Base-by-base conservation (phyloP, 2,329 filamentous ascomycete genomes). In the Microsporum ferrugineum region DNA sequence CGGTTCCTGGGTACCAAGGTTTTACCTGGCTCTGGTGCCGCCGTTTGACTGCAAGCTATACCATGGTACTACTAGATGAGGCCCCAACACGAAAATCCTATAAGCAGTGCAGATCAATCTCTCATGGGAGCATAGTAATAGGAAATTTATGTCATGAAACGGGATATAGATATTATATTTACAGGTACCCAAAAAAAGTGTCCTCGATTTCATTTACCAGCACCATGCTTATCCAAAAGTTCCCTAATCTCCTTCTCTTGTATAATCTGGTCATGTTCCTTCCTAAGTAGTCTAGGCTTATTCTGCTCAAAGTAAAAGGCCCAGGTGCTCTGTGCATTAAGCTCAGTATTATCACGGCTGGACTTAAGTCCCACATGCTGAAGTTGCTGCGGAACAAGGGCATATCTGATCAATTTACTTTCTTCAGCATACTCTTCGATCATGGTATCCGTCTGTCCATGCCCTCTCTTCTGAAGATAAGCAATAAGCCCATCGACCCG, bases 401-500 rank as follows among this genome's bases (percentile, higher is more conserved):
- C 34, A 68, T 72, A 79, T 17, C 77, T 69, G 43, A 73, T 62
- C 62, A 75, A 68, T 1, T 41, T 43, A 1, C 47, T 60, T 33
- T 63, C 36, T 36, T 65, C 63, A 1, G 68, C 67, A 59, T 68
- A 70, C 10, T 69, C 66, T 59, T 69, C 68, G 38, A 69, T 68
- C 62, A 69, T 58, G 2, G 61, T 65, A 62, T 71, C 68, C 6
- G 66, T 70, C 61, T 69, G 68, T 0, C 68, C 68, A 31, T 45
- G 55, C 3, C 63, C 60, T 23, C 61, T 59, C 2, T 62, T 55
- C 2, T 58, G 47, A 23, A 70, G 59, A 36, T 64, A 67, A 1
- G 8, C 60, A 14, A 67, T 63, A 47, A 71, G 45, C 1, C 49
- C 62, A 7, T 59, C 51, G 5, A 70, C 63, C 43, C 64, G 65